These are phyloP conservation scores for Syzygium malaccense DNA, from an alignment of 441 rosid genomes.

Conservation along the genomic window DNA sequence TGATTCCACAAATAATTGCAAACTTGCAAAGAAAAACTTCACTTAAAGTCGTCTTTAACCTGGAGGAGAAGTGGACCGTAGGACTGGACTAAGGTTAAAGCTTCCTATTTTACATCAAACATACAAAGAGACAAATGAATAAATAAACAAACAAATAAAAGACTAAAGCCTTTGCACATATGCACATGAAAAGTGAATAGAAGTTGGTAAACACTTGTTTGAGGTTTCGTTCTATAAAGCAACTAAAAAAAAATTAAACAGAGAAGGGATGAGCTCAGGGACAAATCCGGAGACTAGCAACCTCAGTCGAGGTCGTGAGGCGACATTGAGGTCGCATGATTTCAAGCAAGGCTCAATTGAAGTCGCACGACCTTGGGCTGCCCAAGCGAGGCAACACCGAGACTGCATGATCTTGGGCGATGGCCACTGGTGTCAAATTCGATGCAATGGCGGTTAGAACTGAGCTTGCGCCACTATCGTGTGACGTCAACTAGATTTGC, in stretches of 20 bases:
- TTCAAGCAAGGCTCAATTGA: background rate
- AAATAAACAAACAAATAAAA: background rate
- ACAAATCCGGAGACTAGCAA: background rate
- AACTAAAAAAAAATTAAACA: background rate
- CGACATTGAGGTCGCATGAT: too few species aligned
- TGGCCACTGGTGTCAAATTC: background rate
- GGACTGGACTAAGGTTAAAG: background rate
- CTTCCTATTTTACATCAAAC: background rate
- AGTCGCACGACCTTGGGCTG: background rate
- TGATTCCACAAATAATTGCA: background rate
- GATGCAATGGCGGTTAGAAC: background rate
- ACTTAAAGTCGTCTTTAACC: background rate
- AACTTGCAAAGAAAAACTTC: background rate
- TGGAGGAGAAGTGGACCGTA: background rate
- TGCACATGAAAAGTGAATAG: background rate
- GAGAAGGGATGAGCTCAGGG: background rate
- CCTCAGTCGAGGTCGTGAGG: background rate
- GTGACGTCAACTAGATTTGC: background rate
- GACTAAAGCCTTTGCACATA: background rate
- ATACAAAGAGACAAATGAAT: background rate
- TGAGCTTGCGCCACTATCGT: background rate
- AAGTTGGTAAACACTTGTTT: background rate
- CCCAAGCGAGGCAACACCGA: background rate
- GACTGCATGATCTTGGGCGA: background rate
- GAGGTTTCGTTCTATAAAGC: background rate